These are phyloP conservation scores for Penicillium verhagenii DNA, from an alignment of 495 filamentous ascomycete genomes.

Conservation along the genomic window DNA sequence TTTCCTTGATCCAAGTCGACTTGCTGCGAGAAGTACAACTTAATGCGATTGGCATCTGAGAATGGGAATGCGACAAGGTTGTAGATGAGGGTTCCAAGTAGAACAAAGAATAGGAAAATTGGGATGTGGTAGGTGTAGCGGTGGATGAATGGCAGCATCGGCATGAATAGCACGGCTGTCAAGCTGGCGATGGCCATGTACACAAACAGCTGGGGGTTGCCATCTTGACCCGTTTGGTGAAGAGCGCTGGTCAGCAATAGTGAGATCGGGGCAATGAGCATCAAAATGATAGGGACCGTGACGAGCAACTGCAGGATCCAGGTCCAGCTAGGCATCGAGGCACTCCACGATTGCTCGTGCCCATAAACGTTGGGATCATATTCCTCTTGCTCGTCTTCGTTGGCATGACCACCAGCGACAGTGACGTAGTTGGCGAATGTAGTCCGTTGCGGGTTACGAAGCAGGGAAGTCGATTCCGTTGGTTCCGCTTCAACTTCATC, in stretches of 20 bases:
- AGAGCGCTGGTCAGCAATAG: constrained; percentile 71
- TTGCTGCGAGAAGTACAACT: constrained; percentile 81
- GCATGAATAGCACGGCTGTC: constrained; percentile 71
- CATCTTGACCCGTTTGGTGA: constrained; percentile 79
- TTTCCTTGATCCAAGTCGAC: constrained; percentile 73
- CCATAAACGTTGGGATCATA: constrained; percentile 57
- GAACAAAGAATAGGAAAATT: constrained; percentile 68
- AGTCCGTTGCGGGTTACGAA: constrained; percentile 58
- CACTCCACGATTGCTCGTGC: constrained; percentile 85
- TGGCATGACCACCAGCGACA: constrained; percentile 34
- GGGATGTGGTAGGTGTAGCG: constrained; percentile 83
- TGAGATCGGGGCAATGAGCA: constrained; percentile 69
- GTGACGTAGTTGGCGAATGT: constrained; percentile 72
- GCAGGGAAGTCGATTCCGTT: constrained; percentile 78
- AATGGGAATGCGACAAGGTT: constrained; percentile 90
- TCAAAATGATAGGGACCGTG: constrained; percentile 71
- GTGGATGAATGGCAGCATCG: constrained; percentile 81
- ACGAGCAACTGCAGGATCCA: constrained; percentile 88
- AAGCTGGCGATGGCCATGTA: constrained; percentile 69
- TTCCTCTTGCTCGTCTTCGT: constrained; percentile 34
- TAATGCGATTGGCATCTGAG: constrained; percentile 72
- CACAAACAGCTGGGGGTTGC: constrained; percentile 60
- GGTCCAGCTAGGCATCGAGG: constrained; percentile 70
- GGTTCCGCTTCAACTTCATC: constrained; percentile 53
- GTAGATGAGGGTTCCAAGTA: constrained; percentile 77